These are phyloP conservation scores for Odontarrhena argentea DNA, from an alignment of 345 rosid genomes.

Conservation along the genomic window DNA sequence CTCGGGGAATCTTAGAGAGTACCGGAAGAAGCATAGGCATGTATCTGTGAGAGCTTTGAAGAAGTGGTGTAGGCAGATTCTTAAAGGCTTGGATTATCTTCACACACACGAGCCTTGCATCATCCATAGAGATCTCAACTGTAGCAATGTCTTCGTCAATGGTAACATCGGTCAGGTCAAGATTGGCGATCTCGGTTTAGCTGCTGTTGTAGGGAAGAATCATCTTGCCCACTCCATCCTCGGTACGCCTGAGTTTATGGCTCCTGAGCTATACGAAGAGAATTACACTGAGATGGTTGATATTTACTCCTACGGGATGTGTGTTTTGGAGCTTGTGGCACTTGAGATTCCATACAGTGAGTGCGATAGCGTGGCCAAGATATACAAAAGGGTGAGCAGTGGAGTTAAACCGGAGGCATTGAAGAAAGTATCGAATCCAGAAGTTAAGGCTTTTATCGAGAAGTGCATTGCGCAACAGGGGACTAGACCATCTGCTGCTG, in stretches of 20 bases:
- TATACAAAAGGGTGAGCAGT: constrained; percentile 72
- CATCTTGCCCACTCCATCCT: constrained; percentile 78
- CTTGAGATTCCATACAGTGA: constrained; percentile 79
- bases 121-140: constrained; percentile 87
- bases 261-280: constrained; percentile 90
- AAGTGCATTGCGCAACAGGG: constrained; percentile 65
- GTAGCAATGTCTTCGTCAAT: constrained; percentile 86
- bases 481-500: constrained; percentile 71
- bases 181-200: constrained; percentile 87
- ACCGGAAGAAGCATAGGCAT: constrained; percentile 76
- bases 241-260: constrained; percentile 95
- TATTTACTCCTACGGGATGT: constrained; percentile 87
- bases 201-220: constrained; percentile 70
- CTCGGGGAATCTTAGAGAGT: constrained; percentile 82
- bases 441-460: constrained; percentile 70
- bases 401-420: constrained; percentile 73
- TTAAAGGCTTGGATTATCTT: constrained; percentile 73
- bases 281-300: constrained; percentile 78
- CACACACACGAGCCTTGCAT: constrained; percentile 83
- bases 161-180: constrained; percentile 94
- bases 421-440: constrained; percentile 58
- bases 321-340: constrained; percentile 79
- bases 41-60: constrained; percentile 81
- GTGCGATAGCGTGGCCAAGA: constrained; percentile 71
- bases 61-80: constrained; percentile 88